Conservation (phyloP, 257 asterid species). For the Buddleja alternifolia region DNA sequence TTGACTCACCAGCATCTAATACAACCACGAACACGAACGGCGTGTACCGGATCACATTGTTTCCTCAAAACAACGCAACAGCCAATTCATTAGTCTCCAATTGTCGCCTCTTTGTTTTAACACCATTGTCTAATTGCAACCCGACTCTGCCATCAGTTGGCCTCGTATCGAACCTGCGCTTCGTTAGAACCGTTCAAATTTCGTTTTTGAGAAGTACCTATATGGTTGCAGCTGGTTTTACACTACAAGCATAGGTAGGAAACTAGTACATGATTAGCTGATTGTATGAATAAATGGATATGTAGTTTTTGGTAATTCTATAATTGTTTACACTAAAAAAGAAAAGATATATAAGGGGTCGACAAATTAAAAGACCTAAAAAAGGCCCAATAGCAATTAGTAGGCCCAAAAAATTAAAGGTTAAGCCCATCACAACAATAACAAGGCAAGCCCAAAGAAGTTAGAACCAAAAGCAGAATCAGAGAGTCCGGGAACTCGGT, state of each 20-base stretch:
- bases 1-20: not conserved
- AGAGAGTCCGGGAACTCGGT: too few relatives aligned
- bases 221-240: constrained; percentile 29
- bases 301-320: too few relatives aligned
- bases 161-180: constrained; percentile 28
- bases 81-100: constrained; percentile 13
- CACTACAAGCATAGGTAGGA: not conserved
- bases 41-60: not conserved
- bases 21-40: constrained; percentile 26
- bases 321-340: too few relatives aligned
- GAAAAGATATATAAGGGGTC: too few relatives aligned
- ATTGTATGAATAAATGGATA: not conserved
- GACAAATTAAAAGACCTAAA: too few relatives aligned
- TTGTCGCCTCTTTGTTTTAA: constrained; percentile 30
- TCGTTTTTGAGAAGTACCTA: not conserved
- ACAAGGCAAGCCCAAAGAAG: too few relatives aligned
- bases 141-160: constrained; percentile 13
- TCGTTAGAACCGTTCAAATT: constrained; percentile 5
- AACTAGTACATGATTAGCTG: not conserved
- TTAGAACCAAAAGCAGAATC: too few relatives aligned
- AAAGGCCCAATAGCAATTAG: too few relatives aligned
- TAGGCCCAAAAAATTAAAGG: too few relatives aligned
- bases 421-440: too few relatives aligned
- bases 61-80: constrained; percentile 23
- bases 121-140: constrained; percentile 35